A percentile compares a stretch with the other conserved stretches of the same genome.
These are phyloP conservation scores for Fusarium odoratissimum DNA, from an alignment of 2,329 filamentous ascomycete genomes.

Conservation along the genomic window DNA sequence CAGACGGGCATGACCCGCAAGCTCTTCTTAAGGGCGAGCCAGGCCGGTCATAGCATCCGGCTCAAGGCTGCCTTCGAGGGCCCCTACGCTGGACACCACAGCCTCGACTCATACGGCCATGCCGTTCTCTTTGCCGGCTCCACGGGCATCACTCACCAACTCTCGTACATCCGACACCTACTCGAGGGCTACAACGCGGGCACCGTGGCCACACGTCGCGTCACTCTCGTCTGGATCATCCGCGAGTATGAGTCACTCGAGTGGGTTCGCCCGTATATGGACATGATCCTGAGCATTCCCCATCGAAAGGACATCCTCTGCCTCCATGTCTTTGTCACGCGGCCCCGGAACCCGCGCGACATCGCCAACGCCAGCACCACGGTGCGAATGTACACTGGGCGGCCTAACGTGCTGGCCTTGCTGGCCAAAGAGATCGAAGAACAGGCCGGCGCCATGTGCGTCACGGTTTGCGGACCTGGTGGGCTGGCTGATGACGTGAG, in stretches of 20 bases:
- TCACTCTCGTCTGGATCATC: slow-evolving; percentile 92
- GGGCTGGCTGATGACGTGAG: slow-evolving; percentile 81
- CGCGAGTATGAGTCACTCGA: slow-evolving; percentile 89
- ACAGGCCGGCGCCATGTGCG: slow-evolving; percentile 88
- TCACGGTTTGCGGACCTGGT: slow-evolving; percentile 83
- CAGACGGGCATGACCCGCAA: slow-evolving; percentile 89
- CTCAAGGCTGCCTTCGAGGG: slow-evolving; percentile 86
- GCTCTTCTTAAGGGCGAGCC: slow-evolving; percentile 75
- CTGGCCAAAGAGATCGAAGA: slow-evolving; percentile 84
- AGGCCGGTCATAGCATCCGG: slow-evolving; percentile 63
- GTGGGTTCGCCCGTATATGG: slow-evolving; percentile 91
- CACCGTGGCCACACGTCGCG: slow-evolving; percentile 81
- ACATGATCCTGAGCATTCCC: slow-evolving; percentile 79
- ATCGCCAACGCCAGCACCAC: slow-evolving; percentile 80
- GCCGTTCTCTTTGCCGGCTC: slow-evolving; percentile 90
- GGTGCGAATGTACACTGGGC: slow-evolving; percentile 91
- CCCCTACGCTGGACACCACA: slow-evolving; percentile 86
- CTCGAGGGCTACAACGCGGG: slow-evolving; percentile 75
- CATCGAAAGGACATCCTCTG: slow-evolving; percentile 83
- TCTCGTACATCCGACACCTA: slow-evolving; percentile 85
- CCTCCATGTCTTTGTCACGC: slow-evolving; percentile 90
- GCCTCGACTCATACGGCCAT: slow-evolving; percentile 91
- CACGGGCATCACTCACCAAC: slow-evolving; percentile 94
- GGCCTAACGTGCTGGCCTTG: slow-evolving; percentile 84
- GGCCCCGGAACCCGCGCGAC: slow-evolving; percentile 83